Base-by-base conservation (phyloP, 495 filamentous ascomycete species). In the Aspergillus conjunctus region DNA sequence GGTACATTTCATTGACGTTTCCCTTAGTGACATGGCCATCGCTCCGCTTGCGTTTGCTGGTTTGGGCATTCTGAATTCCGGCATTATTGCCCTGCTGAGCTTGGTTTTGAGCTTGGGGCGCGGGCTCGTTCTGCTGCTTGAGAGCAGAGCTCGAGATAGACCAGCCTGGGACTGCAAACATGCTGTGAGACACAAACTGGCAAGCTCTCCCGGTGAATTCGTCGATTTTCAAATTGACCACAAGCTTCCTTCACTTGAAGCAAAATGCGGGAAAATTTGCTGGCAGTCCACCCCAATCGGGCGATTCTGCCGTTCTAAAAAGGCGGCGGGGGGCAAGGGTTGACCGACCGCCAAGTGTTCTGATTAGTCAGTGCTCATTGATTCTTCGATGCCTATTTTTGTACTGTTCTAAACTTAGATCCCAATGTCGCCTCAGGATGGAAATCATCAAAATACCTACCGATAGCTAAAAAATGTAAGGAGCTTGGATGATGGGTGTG, bases 111-210 rank as follows among this genome's bases (percentile, higher is more conserved):
- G 65, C 20, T 50, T 68, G 68, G 20, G 62, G 50, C 31, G 59
- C 49, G n/a, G 66, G 51, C 32, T 85, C 80, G 31, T 75, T 81
- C 75, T 97, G 92, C 21, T 83, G 72, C 73, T 89, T 91, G 52
- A 92, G 83, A 49, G 77, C 78, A 64, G 85, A 81, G 54, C 86
- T 81, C 60, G 90, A 82, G 26, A 97, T 78, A 20, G 89, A 88
- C 90, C 92, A 96, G 61, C 93, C 94, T 63, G 89, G 89, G 54
- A 97, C 93, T 5, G 92, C 86, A 71, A 98, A 98, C 94, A 98
- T 97, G 62, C 76, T 61, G 20, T 5, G 5, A 26, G 20, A 22
- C n/a, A 20, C 44, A 2, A 55, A 5, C 9, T 41, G 37, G 12
- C 11, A 41, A 41, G 37, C 37, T 11, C 15, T n/a, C 12, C 9